Conservation (phyloP, 257 asterid genomes). For the Solanum megistacrolobum region DNA sequence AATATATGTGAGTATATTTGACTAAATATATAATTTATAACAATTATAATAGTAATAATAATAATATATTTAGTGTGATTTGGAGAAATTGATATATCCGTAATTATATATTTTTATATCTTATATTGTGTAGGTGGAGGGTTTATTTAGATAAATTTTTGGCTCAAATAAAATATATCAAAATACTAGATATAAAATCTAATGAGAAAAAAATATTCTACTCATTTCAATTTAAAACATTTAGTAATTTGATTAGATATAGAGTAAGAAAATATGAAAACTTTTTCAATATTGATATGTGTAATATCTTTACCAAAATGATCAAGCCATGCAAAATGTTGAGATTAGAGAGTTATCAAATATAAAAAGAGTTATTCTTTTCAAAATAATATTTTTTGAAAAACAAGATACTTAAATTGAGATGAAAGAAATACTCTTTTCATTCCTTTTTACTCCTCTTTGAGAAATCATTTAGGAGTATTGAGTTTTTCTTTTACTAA, state of each 20-base stretch:
- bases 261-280: background rate
- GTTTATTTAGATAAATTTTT: background rate
- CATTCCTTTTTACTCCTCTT: background rate
- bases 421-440: background rate
- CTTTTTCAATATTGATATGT: background rate
- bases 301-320: background rate
- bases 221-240: background rate
- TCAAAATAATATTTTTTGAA: rapidly evolving
- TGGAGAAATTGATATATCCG: rapidly evolving
- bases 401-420: background rate
- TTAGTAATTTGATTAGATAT: background rate
- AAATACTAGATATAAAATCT: background rate
- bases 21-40: too few relatives aligned
- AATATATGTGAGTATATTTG: background rate
- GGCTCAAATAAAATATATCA: background rate
- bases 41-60: too few relatives aligned
- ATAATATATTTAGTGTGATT: background rate
- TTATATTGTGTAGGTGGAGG: rapidly evolving
- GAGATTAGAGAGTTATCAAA: background rate
- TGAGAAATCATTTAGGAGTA: background rate
- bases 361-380: background rate
- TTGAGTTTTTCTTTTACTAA: background rate
- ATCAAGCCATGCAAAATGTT: background rate
- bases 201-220: background rate
- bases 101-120: background rate